A percentile compares a stretch with the other conserved stretches of the same genome.
phyloP scores from a whole-genome alignment of 208 protist species.

The Leishmania gerbilli region DNA sequence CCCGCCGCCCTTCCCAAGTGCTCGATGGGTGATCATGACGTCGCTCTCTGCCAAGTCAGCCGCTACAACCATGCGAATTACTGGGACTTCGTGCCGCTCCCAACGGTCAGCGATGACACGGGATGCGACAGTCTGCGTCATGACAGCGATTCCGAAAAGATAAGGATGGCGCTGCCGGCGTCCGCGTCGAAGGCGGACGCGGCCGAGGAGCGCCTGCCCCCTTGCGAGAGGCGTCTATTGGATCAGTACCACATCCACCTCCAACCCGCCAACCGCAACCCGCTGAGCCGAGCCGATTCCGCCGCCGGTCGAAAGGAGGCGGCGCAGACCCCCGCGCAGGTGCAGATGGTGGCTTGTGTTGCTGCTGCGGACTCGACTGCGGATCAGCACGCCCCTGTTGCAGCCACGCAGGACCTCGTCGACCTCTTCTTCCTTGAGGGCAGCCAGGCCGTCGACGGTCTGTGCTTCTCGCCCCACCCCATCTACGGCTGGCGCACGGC shows the following conservation, averaged over 20 bases:
- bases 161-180: constrained; percentile 5
- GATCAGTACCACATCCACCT: constrained; percentile 26
- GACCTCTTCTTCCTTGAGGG: constrained; percentile 51
- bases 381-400: constrained; percentile 5
- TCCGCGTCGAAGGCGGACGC: not conserved
- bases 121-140: not conserved
- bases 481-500: constrained; percentile 43
- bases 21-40: constrained; percentile 40
- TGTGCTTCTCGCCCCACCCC: constrained; percentile 42
- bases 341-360: not conserved
- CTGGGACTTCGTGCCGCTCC: constrained; percentile 13
- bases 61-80: constrained; percentile 40
- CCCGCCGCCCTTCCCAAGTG: not conserved
- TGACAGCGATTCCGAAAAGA: constrained; percentile 9
- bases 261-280: constrained; percentile 8
- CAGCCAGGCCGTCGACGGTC: constrained; percentile 40
- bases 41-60: constrained; percentile 39
- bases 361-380: not conserved
- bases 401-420: constrained; percentile 44
- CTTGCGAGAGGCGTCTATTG: constrained; percentile 18
- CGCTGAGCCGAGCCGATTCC: constrained; percentile 1
- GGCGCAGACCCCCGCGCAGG: constrained; percentile 5
- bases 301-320: not conserved
- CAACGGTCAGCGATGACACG: constrained; percentile 14
- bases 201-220: constrained; percentile 13